Evolutionary conservation across 1,284 basidiomycete species (phyloP).

Genomic region (Blastosporella zonata): DNA sequence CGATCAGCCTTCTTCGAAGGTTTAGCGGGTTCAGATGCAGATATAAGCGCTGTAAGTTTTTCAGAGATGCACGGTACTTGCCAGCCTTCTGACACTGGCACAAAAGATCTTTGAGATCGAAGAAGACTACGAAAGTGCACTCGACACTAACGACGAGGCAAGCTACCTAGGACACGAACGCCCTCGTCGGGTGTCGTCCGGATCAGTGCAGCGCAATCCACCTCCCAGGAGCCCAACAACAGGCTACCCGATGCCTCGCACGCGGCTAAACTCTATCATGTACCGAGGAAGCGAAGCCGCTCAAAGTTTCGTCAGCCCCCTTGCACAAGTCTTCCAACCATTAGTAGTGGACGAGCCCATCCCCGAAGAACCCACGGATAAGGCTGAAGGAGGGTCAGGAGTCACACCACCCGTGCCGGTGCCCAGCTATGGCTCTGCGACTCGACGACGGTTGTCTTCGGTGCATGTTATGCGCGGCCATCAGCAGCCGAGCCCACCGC

Average conservation of each 20-base stretch:
- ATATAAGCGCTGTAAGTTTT: constrained; percentile 66
- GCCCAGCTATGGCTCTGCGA: constrained; percentile 56
- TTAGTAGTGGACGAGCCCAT: constrained; percentile 51
- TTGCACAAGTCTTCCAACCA: constrained; percentile 73
- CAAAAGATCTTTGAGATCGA: constrained; percentile 80
- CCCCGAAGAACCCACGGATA: constrained; percentile 30
- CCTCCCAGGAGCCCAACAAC: not conserved
- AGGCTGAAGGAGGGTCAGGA: constrained; percentile 7
- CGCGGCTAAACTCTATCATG: constrained; percentile 47
- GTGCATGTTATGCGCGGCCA: constrained; percentile 28
- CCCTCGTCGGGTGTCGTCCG: constrained; percentile 23
- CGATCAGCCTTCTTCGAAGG: constrained; percentile 75
- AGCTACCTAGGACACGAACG: constrained; percentile 25
- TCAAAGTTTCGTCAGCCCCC: constrained; percentile 53
- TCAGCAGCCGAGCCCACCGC: constrained; percentile 10
- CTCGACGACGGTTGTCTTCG: constrained; percentile 54
- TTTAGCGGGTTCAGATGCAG: constrained; percentile 66
- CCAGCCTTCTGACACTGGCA: not conserved
- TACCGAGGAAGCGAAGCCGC: constrained; percentile 39
- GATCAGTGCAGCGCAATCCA: constrained; percentile 15
- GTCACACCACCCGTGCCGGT: constrained; percentile 13
- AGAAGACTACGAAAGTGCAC: constrained; percentile 61
- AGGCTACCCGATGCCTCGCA: constrained; percentile 30
- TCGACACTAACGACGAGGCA: constrained; percentile 43
- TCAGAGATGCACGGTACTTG: not conserved